phyloP scores from a whole-genome alignment of 78 protist genomes.

The Anaeramoeba flamelloides region DNA sequence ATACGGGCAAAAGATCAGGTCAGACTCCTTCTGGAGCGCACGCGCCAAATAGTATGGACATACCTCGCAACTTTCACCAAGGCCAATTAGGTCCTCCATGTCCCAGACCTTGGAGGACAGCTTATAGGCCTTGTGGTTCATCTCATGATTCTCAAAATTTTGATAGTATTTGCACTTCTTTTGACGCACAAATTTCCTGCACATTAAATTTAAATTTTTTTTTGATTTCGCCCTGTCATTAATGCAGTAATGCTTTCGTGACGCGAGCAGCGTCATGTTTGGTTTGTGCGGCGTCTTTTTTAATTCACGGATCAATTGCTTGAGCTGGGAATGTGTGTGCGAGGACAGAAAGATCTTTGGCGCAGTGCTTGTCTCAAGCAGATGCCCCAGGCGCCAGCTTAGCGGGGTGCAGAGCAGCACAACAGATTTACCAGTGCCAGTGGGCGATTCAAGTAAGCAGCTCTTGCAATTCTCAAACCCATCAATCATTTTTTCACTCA shows the following conservation, averaged over 20 bases:
- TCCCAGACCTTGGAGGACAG: background rate
- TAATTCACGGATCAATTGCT: slow-evolving; percentile 20
- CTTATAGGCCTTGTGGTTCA: background rate
- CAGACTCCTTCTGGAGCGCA: background rate
- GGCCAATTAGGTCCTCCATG: slow-evolving; percentile 24
- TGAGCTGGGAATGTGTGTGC: slow-evolving; percentile 32
- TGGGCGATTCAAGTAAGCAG: no score
- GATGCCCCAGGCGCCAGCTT: no score
- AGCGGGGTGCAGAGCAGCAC: no score
- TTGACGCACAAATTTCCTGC: slow-evolving; percentile 16
- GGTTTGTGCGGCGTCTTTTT: background rate
- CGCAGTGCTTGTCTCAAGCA: no score
- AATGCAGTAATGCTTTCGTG: slow-evolving; percentile 33
- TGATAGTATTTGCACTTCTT: background rate
- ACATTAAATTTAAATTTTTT: background rate
- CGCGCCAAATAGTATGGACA: background rate
- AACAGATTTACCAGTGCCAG: no score
- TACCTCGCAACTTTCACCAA: background rate
- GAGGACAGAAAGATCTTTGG: no score
- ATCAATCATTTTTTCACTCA: no score
- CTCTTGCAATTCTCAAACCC: no score
- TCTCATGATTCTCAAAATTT: background rate
- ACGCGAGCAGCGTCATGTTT: slow-evolving; percentile 15
- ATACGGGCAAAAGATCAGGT: background rate
- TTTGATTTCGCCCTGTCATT: slow-evolving; percentile 9